Conservation (phyloP, 306 rosid species). For the Macrotyloma uniflorum region DNA sequence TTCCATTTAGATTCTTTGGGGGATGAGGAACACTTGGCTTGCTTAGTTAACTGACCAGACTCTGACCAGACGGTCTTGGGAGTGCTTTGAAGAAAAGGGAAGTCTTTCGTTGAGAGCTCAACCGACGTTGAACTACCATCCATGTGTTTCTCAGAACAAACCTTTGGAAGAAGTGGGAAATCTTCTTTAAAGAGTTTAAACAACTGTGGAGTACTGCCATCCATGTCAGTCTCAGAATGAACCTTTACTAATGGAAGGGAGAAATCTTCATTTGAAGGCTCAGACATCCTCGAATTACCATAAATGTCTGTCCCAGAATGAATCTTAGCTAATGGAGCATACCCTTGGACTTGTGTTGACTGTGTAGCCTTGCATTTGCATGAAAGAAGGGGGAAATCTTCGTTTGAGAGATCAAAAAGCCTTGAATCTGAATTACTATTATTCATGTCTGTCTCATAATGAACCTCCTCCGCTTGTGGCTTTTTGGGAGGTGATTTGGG, state of each 20-base stretch:
- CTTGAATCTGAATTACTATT: neutral
- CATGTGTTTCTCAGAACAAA: neutral
- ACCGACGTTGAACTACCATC: neutral
- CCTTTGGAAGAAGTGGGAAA: neutral
- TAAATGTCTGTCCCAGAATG: neutral
- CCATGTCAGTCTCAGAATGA: neutral
- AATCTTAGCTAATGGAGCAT: neutral
- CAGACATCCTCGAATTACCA: neutral
- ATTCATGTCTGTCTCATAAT: neutral
- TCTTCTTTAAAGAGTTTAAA: neutral
- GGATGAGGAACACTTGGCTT: constrained; percentile 17
- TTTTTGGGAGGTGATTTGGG: constrained; percentile 33
- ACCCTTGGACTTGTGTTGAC: neutral
- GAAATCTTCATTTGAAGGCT: constrained; percentile 34
- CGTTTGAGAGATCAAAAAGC: neutral
- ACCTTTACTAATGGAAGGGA: constrained; percentile 27
- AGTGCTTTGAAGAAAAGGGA: constrained; percentile 46
- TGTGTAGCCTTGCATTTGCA: neutral
- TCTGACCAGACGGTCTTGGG: constrained; percentile 7
- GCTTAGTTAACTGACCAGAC: constrained; percentile 7
- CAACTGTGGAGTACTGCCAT: neutral
- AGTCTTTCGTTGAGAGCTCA: constrained; percentile 47
- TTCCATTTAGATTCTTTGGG: neutral
- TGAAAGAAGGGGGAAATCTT: neutral
- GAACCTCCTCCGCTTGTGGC: constrained; percentile 28